phyloP scores from a whole-genome alignment of 345 rosid species.

The Populus davidiana region DNA sequence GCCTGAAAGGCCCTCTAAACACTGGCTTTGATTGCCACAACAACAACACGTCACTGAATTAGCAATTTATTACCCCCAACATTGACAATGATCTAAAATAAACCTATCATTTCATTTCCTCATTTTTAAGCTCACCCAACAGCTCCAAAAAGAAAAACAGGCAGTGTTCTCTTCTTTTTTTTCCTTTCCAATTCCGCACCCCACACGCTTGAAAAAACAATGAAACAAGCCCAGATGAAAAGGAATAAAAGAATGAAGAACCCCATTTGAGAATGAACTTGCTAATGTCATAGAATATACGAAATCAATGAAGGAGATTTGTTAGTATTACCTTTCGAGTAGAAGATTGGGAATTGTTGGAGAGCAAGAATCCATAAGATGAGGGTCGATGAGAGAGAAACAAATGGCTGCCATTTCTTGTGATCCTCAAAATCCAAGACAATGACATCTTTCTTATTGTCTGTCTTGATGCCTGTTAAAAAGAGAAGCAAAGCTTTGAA shows the following conservation, averaged over 20 bases:
- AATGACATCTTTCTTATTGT: not conserved
- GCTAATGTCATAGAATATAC: not conserved
- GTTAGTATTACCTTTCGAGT: not conserved
- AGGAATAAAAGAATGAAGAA: not conserved
- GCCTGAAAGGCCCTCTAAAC: too few species aligned
- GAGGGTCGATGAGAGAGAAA: conserved; percentile 1
- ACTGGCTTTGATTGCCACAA: not conserved
- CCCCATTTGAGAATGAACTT: not conserved
- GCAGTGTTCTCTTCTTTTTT: not conserved
- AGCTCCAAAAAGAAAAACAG: not conserved
- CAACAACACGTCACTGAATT: not conserved
- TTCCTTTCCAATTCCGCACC: not conserved
- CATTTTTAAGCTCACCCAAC: not conserved
- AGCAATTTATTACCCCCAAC: not conserved
- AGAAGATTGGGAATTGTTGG: conserved; percentile 4
- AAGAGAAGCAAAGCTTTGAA: not conserved
- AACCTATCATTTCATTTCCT: not conserved
- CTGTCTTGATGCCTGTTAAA: not conserved
- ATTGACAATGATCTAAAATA: not conserved
- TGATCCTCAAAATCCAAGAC: not conserved
- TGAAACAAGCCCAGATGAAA: not conserved
- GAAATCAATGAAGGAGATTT: not conserved
- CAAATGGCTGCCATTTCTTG: conserved; percentile 1
- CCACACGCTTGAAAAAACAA: too few species aligned
- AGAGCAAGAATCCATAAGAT: not conserved